phyloP scores from a whole-genome alignment of 495 filamentous ascomycete genomes.

The Paragyromitra xinjiangensis region DNA sequence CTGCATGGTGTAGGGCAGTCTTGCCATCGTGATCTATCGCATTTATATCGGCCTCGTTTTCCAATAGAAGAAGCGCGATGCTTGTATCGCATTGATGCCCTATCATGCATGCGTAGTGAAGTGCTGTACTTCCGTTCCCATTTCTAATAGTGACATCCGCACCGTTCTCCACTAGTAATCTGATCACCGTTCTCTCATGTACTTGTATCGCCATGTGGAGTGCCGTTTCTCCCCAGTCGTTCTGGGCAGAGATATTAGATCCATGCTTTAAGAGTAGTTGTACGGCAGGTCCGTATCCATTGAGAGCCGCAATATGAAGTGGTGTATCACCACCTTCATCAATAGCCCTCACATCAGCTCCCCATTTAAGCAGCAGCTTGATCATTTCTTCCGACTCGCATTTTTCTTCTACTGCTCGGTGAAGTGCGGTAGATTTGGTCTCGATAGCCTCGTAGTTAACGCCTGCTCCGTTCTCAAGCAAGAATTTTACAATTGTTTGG shows the following conservation, averaged over 20 bases:
- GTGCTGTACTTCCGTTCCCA: background rate
- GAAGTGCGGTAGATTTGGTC: slow-evolving; percentile 3
- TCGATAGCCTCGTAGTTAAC: background rate
- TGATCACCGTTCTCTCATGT: background rate
- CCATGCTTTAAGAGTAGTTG: background rate
- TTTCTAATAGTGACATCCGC: background rate
- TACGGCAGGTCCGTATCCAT: slow-evolving; percentile 5
- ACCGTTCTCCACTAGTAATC: background rate
- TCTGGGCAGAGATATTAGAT: slow-evolving; percentile 20
- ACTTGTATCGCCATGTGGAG: slow-evolving; percentile 15
- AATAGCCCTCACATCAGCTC: background rate
- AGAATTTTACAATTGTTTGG: background rate
- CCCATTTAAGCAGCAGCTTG: background rate
- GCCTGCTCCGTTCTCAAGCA: slow-evolving; percentile 27
- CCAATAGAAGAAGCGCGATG: background rate
- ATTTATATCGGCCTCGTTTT: slow-evolving; percentile 17
- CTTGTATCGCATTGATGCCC: background rate
- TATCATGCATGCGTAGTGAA: slow-evolving; percentile 8
- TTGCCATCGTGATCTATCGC: slow-evolving; percentile 4
- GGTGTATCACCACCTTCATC: background rate
- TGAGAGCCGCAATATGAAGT: background rate
- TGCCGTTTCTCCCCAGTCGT: slow-evolving; percentile 7
- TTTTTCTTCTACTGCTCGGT: background rate
- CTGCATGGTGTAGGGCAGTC: slow-evolving; percentile 5
- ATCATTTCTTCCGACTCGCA: slow-evolving; percentile 5